Evolutionary conservation across 306 rosid species (phyloP).

Genomic region (Acacia acuminata): DNA sequence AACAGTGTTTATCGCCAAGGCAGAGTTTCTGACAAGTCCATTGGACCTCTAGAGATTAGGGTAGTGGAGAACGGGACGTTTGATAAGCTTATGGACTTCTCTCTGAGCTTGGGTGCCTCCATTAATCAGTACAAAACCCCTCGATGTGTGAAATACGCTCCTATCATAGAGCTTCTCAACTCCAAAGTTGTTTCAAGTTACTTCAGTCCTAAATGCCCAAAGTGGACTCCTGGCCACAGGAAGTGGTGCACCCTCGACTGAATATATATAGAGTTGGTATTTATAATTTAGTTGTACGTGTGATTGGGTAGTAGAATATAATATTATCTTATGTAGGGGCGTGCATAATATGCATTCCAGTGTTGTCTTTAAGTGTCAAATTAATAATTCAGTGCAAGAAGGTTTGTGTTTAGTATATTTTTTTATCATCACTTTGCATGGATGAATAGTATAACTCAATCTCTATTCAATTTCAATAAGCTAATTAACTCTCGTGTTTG

Average conservation of each 20-base stretch:
- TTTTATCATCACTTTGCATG: constrained; percentile 10
- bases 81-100: constrained; percentile 53
- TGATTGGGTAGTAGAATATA: background rate
- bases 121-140: constrained; percentile 61
- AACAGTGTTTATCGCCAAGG: constrained; percentile 48
- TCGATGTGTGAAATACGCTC: constrained; percentile 40
- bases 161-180: constrained; percentile 42
- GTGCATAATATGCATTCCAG: background rate
- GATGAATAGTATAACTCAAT: constrained; percentile 2
- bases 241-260: constrained; percentile 25
- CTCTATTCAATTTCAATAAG: background rate
- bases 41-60: constrained; percentile 54
- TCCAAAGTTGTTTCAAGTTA: constrained; percentile 34
- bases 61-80: constrained; percentile 50
- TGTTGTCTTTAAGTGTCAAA: background rate
- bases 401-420: background rate
- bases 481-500: background rate
- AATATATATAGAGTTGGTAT: background rate
- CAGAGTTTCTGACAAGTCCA: constrained; percentile 47
- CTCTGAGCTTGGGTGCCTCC: constrained; percentile 46
- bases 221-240: constrained; percentile 47
- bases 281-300: background rate
- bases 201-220: constrained; percentile 49
- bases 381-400: background rate
- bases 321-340: background rate